Evolutionary conservation across 805 yeast genomes (phyloP).

Genomic region (Sungouiozyma ichnusensis): DNA sequence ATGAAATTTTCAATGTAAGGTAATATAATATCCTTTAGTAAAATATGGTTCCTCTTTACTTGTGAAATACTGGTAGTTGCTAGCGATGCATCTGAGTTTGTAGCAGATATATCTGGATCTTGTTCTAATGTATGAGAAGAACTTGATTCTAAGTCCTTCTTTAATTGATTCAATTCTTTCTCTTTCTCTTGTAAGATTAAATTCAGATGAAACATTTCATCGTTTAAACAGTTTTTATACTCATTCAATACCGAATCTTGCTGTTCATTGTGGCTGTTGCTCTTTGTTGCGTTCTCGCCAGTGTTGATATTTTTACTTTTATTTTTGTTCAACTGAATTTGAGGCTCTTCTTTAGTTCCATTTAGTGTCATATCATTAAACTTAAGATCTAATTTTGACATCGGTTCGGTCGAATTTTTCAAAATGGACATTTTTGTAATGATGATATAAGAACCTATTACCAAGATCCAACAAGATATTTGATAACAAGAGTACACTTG

Average conservation of each 20-base stretch:
- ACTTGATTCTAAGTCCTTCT: background rate
- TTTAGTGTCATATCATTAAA: background rate
- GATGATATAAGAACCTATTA: no score
- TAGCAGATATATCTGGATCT: background rate
- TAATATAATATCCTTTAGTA: constrained; percentile 12
- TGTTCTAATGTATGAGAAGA: background rate
- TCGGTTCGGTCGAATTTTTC: background rate
- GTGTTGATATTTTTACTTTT: no score
- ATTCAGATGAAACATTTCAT: constrained; percentile 18
- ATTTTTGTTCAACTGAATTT: background rate
- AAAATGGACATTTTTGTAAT: background rate
- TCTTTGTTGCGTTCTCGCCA: no score
- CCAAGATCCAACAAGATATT: no score
- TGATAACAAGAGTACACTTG: no score
- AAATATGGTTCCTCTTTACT: constrained; percentile 8
- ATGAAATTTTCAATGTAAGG: constrained; percentile 17
- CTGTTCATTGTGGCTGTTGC: background rate
- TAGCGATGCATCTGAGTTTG: constrained; percentile 13
- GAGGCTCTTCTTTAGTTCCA: background rate
- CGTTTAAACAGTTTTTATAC: constrained; percentile 1
- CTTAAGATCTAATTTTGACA: background rate
- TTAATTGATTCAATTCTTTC: constrained; percentile 6
- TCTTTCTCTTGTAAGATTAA: constrained; percentile 16
- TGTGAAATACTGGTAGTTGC: constrained; percentile 14
- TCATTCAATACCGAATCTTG: background rate